Evolutionary conservation across 176 grass and related monocot genomes (phyloP).

Genomic region (Bolboschoenus planiculmis): DNA sequence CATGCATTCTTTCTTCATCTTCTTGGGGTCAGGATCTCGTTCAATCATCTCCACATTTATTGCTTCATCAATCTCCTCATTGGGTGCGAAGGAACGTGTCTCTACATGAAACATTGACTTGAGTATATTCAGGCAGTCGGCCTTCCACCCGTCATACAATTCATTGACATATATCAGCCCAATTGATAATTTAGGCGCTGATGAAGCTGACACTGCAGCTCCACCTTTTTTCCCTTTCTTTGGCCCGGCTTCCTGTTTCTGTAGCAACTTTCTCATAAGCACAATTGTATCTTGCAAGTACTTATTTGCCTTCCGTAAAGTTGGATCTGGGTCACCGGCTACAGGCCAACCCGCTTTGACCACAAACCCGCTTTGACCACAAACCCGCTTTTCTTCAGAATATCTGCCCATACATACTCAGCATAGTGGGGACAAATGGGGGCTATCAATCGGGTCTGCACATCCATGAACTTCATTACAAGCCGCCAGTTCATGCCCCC

Average conservation of each 20-base stretch:
- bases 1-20: slow-evolving; percentile 72
- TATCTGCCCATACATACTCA: slow-evolving; percentile 64
- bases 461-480: slow-evolving; percentile 65
- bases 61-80: slow-evolving; percentile 51
- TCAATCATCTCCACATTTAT: slow-evolving; percentile 39
- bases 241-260: slow-evolving; percentile 59
- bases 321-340: slow-evolving; percentile 37
- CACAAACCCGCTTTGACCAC: slow-evolving; percentile 47
- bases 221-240: slow-evolving; percentile 70
- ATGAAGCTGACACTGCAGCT: slow-evolving; percentile 18
- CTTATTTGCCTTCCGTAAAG: slow-evolving; percentile 57
- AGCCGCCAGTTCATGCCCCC: slow-evolving; percentile 60
- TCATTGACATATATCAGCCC: slow-evolving; percentile 65
- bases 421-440: slow-evolving; percentile 73
- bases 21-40: slow-evolving; percentile 47
- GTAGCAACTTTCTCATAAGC: slow-evolving; percentile 59
- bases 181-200: slow-evolving; percentile 40
- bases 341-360: slow-evolving; percentile 63
- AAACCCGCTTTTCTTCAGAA: slow-evolving; percentile 54
- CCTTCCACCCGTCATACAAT: slow-evolving; percentile 73
- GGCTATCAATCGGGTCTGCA: slow-evolving; percentile 48
- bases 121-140: slow-evolving; percentile 58
- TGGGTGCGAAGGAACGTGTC: slow-evolving; percentile 36
- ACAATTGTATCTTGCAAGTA: slow-evolving; percentile 74
- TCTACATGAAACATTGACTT: slow-evolving; percentile 39